Percentiles rank a stretch among this genome's conserved stretches.
Conservation (phyloP, 2,329 filamentous ascomycete genomes). For the Acephala macrosclerotiorum region DNA sequence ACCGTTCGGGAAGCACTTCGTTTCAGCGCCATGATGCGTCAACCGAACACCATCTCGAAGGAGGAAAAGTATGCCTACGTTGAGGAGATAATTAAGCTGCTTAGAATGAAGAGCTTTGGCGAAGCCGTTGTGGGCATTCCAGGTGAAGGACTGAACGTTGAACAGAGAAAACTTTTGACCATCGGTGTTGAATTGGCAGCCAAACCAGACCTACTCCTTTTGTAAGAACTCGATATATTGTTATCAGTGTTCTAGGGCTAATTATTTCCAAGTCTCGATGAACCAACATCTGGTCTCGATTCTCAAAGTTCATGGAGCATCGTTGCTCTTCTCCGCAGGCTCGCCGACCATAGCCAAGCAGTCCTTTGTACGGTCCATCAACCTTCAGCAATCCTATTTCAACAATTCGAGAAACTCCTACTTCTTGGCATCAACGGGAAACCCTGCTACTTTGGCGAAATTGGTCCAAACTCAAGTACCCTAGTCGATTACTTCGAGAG, state of each 20-base stretch:
- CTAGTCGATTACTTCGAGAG: constrained; percentile 71
- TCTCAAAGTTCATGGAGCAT: constrained; percentile 92
- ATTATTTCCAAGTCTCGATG: constrained; percentile 68
- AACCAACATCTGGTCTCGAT: constrained; percentile 92
- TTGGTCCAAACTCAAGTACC: constrained; percentile 55
- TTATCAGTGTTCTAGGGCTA: constrained; percentile 39
- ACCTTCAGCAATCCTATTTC: constrained; percentile 89
- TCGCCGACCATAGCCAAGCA: constrained; percentile 85
- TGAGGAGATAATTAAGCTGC: constrained; percentile 85
- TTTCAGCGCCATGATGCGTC: constrained; percentile 77
- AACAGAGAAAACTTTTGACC: constrained; percentile 78
- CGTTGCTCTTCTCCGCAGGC: constrained; percentile 82
- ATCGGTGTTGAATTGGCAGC: constrained; percentile 94
- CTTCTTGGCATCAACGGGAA: constrained; percentile 75
- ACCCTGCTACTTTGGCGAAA: constrained; percentile 80
- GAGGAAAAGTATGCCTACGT: constrained; percentile 86
- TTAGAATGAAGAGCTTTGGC: constrained; percentile 91
- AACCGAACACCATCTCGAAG: constrained; percentile 73
- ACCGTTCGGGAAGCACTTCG: too few species aligned
- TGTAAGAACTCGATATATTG: constrained; percentile 50
- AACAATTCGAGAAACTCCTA: constrained; percentile 79
- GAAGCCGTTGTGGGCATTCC: constrained; percentile 92
- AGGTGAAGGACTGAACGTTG: constrained; percentile 82
- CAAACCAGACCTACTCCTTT: constrained; percentile 85
- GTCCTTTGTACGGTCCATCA: constrained; percentile 96